Conservation (phyloP, 495 filamentous ascomycete species). For the Amphirosellinia nigrospora region DNA sequence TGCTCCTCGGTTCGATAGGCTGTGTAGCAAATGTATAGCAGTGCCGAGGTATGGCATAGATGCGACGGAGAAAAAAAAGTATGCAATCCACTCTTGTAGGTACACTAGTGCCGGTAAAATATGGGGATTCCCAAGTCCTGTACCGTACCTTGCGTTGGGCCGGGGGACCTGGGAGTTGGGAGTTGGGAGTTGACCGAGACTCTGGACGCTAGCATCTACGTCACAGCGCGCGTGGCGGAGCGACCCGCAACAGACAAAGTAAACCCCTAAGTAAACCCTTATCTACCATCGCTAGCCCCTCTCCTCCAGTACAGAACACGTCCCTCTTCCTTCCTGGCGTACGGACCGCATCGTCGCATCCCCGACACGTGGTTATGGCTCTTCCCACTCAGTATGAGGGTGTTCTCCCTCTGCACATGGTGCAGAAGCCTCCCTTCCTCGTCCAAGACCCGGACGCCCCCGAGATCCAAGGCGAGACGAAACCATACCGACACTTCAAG, state of each 20-base stretch:
- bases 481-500: constrained; percentile 63
- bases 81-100: neutral
- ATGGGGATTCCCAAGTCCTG: too few relatives aligned
- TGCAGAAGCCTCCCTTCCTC: constrained; percentile 59
- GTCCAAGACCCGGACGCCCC: constrained; percentile 57
- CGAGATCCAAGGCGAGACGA: constrained; percentile 65
- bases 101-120: neutral
- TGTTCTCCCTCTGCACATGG: constrained; percentile 49
- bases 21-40: neutral
- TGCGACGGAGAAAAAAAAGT: neutral
- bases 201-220: neutral
- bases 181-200: too few relatives aligned
- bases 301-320: neutral
- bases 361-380: constrained; percentile 32
- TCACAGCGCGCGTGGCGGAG: constrained; percentile 12
- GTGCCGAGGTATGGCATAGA: constrained; percentile 4
- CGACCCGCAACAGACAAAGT: neutral
- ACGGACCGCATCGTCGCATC: neutral
- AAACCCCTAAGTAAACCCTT: neutral
- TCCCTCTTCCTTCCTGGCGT: too few relatives aligned
- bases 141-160: too few relatives aligned
- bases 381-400: constrained; percentile 41
- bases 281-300: too few relatives aligned
- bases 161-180: too few relatives aligned
- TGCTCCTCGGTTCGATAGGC: constrained; percentile 1